phyloP scores from a whole-genome alignment of 495 filamentous ascomycete genomes.

The Cladorrhinum samala region DNA sequence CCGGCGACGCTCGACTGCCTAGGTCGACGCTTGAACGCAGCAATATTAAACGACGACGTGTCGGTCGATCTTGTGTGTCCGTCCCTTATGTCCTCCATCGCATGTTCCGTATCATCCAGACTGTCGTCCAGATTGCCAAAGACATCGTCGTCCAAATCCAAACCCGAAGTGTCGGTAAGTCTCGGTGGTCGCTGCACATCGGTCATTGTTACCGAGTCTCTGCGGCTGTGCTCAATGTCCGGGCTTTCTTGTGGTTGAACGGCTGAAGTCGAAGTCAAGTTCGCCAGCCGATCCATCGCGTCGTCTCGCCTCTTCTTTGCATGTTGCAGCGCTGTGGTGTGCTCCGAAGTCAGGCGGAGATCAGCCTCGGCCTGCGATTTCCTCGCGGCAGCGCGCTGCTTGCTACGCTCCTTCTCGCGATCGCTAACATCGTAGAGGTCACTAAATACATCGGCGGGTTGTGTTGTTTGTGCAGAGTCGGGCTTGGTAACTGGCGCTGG shows the following conservation, averaged over 20 bases:
- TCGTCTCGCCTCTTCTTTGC: constrained; percentile 31
- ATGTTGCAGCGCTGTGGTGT: constrained; percentile 25
- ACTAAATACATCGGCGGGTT: constrained; percentile 10
- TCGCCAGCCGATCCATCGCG: constrained; percentile 33
- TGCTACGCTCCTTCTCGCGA: constrained; percentile 34
- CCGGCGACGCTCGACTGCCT: constrained; percentile 42
- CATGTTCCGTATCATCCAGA: constrained; percentile 24
- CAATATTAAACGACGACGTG: constrained; percentile 38
- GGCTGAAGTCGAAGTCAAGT: constrained; percentile 33
- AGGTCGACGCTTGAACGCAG: constrained; percentile 38
- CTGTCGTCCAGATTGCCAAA: constrained; percentile 42
- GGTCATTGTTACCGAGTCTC: constrained; percentile 23
- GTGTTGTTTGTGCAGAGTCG: background rate
- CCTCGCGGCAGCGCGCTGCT: constrained; percentile 9
- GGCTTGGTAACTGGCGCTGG: constrained; percentile 9
- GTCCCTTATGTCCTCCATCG: constrained; percentile 21
- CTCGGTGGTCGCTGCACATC: constrained; percentile 10
- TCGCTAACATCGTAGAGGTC: constrained; percentile 44
- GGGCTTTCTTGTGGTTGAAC: constrained; percentile 11
- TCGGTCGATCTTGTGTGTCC: constrained; percentile 36
- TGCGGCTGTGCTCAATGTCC: constrained; percentile 27
- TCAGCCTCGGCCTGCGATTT: background rate
- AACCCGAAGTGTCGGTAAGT: constrained; percentile 35
- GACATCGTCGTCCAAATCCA: constrained; percentile 42
- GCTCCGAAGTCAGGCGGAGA: constrained; percentile 18